These are phyloP conservation scores for Marchantia paleacea DNA, from an alignment of 225 moss, liverwort and hornwort genomes.

Conservation along the genomic window DNA sequence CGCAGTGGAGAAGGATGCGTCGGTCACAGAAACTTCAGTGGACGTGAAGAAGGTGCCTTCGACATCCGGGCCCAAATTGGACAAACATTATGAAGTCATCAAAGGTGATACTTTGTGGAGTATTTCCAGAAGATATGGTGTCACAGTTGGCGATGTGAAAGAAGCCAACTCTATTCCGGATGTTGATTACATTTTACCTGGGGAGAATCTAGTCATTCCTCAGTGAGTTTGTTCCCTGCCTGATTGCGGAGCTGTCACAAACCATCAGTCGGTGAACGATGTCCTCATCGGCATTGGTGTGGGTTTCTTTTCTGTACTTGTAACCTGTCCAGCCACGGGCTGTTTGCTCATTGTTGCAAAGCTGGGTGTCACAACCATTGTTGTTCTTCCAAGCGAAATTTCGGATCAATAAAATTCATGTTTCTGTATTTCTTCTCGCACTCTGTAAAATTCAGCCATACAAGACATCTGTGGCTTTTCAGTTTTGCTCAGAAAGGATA, in stretches of 20 bases:
- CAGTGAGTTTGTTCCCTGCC: neutral
- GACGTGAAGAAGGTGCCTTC: neutral
- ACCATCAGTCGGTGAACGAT: neutral
- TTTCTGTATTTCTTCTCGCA: neutral
- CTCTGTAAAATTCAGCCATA: neutral
- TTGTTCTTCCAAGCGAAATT: neutral
- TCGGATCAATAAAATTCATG: neutral
- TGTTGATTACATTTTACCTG: conserved; percentile 3
- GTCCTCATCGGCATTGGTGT: neutral
- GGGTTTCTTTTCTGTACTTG: neutral
- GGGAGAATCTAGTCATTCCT: conserved; percentile 11
- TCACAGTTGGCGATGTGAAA: conserved; percentile 7
- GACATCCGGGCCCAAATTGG: neutral
- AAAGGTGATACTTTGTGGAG: conserved; percentile 40
- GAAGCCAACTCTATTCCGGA: conserved; percentile 11
- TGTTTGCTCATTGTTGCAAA: neutral
- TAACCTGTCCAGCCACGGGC: conserved; percentile 9
- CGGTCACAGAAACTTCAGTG: neutral
- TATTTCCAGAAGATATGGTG: conserved; percentile 36
- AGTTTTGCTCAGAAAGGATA: neutral
- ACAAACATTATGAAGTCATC: conserved; percentile 21
- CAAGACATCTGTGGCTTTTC: neutral
- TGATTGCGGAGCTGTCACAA: neutral
- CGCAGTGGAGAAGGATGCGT: neutral
- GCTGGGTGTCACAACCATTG: neutral